Conservation (phyloP, 257 asterid genomes). For the Nicotiana paniculata region DNA sequence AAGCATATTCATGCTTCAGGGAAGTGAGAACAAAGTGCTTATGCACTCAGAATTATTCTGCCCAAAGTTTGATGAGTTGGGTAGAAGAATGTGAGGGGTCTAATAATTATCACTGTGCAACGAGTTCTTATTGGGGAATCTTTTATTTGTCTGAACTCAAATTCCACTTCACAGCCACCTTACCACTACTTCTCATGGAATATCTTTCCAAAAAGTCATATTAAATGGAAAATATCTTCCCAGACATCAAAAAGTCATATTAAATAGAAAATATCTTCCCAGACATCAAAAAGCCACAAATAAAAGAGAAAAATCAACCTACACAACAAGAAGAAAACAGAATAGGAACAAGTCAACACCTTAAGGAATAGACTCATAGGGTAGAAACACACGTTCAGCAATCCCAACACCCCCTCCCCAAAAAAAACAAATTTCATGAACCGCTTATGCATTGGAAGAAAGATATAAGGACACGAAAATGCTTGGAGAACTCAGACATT, state of each 20-base stretch:
- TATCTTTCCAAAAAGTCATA: too few species aligned
- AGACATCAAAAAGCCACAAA: not conserved
- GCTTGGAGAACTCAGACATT: not conserved
- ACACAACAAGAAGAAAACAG: not conserved
- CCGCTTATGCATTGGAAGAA: not conserved
- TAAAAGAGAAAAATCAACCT: not conserved
- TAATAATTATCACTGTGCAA: not conserved
- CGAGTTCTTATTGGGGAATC: not conserved
- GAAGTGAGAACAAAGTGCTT: not conserved
- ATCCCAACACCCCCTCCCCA: not conserved
- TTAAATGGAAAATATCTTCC: not conserved
- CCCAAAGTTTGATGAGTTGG: not conserved
- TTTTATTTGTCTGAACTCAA: not conserved
- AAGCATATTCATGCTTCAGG: not conserved
- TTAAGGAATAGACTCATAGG: not conserved
- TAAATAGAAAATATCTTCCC: not conserved
- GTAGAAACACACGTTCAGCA: not conserved
- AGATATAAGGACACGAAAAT: not conserved
- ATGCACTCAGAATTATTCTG: not conserved
- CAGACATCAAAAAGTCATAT: not conserved
- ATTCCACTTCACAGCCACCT: not conserved
- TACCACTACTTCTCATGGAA: not conserved
- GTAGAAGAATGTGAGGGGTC: not conserved
- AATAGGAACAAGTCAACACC: not conserved
- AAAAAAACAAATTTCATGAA: not conserved